phyloP scores from a whole-genome alignment of 805 yeast genomes.

The Allodekkera sacchari region DNA sequence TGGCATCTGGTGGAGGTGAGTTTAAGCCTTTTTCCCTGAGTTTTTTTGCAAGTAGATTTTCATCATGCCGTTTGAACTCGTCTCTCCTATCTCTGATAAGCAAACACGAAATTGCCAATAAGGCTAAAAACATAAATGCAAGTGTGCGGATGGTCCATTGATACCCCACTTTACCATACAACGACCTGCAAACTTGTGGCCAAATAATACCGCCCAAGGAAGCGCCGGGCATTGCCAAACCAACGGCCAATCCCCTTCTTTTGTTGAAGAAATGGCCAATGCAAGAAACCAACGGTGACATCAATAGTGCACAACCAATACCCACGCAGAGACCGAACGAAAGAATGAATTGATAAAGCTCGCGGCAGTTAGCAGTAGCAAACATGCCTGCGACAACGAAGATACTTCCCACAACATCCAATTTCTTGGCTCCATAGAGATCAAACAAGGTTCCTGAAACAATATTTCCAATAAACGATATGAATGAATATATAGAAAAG shows the following conservation, averaged over 20 bases:
- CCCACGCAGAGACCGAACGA: constrained; percentile 40
- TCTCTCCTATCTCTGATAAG: constrained; percentile 23
- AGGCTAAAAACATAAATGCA: constrained; percentile 35
- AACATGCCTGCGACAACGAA: constrained; percentile 31
- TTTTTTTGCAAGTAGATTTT: background rate
- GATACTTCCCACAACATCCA: constrained; percentile 29
- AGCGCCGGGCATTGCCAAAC: constrained; percentile 54
- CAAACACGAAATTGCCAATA: constrained; percentile 22
- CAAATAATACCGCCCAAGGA: constrained; percentile 49
- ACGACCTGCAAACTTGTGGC: constrained; percentile 43
- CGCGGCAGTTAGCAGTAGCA: constrained; percentile 35
- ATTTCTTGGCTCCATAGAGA: constrained; percentile 32
- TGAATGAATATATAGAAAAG: constrained; percentile 45
- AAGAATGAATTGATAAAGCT: constrained; percentile 42
- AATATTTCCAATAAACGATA: constrained; percentile 32
- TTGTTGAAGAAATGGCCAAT: constrained; percentile 53
- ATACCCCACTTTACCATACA: constrained; percentile 45
- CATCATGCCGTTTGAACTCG: constrained; percentile 7
- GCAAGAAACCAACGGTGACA: constrained; percentile 39
- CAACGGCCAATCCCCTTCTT: constrained; percentile 52
- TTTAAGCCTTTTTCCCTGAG: background rate
- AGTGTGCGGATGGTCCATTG: constrained; percentile 52
- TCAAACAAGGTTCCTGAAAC: constrained; percentile 41
- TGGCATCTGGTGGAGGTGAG: background rate
- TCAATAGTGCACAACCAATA: constrained; percentile 37